Base-by-base conservation (phyloP, 352 stramenopile species). In the Phytopythium delawarense region DNA sequence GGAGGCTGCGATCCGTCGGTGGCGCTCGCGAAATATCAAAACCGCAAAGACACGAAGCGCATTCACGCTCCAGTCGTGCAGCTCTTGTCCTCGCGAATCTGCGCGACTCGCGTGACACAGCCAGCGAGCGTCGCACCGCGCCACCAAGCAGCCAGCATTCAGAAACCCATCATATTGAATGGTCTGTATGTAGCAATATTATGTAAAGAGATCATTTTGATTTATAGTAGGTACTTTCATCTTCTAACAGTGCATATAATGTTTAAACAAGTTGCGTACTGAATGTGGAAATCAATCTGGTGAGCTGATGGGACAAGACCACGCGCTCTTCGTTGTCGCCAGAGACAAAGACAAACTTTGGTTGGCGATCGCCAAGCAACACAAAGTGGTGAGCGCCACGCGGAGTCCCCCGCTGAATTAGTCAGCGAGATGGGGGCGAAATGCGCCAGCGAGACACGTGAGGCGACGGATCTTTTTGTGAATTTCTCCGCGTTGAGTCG, bases 381-480 rank as follows among this genome's bases (percentile, higher is more conserved):
- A 1, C 44, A n/a, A 49, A 46, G 6, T 21, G 40, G 20, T 2
- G 25, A 30, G 25, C n/a, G n/a, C n/a, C n/a, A 32, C 35, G 46
- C 46, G 25, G 18, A 34, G 46, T 52, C 46, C 13, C 8, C 23
- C 4, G 9, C 45, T 51, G 45, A 48, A 48, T 48, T 48, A 48
- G 42, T 48, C 42, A 25, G 42, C 21, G 42, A 25, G 20, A 45
- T 15, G 1, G 39, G 15, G 39, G n/a, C 39, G 16, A 7, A 18
- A 45, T 45, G 13, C 39, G 39, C 39, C 12, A n/a, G 39, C 39
- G 42, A 48, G 42, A 48, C 42, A 48, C 18, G 42, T 48, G 42
- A 42, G 20, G 32, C 51, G 28, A 45, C 51, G 53, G 37, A 59
- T 51, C 37, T 59, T 59, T 50, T 59, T 18, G 54, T 50, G 54